Evolutionary conservation across 208 protist genomes (phyloP).

Genomic region (Trypanosoma theileri): DNA sequence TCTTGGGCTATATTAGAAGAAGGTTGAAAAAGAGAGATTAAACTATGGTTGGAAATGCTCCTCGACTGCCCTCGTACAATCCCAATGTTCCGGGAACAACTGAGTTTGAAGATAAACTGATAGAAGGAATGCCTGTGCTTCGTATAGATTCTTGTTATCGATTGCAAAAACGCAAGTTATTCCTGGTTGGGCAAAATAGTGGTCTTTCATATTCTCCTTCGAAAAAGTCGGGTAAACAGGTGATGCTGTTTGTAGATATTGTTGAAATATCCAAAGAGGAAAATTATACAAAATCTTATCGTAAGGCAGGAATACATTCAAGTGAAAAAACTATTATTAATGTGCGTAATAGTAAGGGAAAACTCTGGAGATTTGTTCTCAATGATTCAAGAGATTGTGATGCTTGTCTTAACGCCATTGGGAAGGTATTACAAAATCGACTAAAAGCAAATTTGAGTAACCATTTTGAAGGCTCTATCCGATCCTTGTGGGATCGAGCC

Average conservation of each 20-base stretch:
- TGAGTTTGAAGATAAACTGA: neutral
- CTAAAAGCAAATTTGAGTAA: constrained; percentile 4
- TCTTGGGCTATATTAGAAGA: too few species aligned
- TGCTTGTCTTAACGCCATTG: constrained; percentile 46
- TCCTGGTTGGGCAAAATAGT: constrained; percentile 32
- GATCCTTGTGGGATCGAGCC: constrained; percentile 42
- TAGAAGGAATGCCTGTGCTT: neutral
- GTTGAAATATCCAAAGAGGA: constrained; percentile 48
- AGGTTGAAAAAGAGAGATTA: neutral
- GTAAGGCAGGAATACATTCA: constrained; percentile 33
- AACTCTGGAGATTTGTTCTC: constrained; percentile 39
- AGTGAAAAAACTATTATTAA: constrained; percentile 46
- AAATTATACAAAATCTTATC: constrained; percentile 42
- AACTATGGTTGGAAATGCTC: neutral
- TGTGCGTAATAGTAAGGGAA: constrained; percentile 35
- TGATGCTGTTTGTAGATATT: constrained; percentile 52
- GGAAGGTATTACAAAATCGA: constrained; percentile 21
- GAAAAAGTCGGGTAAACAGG: constrained; percentile 36
- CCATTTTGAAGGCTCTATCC: constrained; percentile 37
- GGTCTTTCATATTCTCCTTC: constrained; percentile 56
- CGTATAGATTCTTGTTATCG: constrained; percentile 13
- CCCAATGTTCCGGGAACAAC: neutral
- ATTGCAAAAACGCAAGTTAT: constrained; percentile 26
- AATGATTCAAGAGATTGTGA: constrained; percentile 27
- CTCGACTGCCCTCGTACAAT: constrained; percentile 1